Percentiles rank a stretch among this genome's conserved stretches.
These are phyloP conservation scores for Mycena olivaceomarginata DNA, from an alignment of 768 basidiomycete species.

Conservation along the genomic window DNA sequence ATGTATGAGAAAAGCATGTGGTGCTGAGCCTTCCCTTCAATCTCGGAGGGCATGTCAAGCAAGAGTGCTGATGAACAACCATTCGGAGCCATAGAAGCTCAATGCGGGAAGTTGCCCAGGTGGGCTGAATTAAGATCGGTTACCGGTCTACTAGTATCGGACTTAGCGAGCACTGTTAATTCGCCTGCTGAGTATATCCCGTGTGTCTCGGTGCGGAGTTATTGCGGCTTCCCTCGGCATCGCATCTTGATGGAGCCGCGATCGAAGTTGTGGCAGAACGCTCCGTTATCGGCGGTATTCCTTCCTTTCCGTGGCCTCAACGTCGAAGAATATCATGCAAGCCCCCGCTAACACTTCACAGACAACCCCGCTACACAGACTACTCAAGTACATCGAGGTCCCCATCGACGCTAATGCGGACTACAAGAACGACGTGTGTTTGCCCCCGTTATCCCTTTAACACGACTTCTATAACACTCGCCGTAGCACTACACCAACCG, in stretches of 20 bases:
- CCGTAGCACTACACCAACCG: constrained; percentile 46
- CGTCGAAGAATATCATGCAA: constrained; percentile 26
- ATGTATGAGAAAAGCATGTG: too few relatives aligned
- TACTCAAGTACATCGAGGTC: constrained; percentile 40
- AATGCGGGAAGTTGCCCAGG: too few relatives aligned
- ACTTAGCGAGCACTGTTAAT: background rate
- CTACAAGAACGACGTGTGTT: constrained; percentile 40
- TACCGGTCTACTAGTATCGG: constrained; percentile 1
- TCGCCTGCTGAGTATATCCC: constrained; percentile 12
- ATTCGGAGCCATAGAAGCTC: too few relatives aligned
- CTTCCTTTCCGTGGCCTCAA: constrained; percentile 18
- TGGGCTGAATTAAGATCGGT: too few relatives aligned
- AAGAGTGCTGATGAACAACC: too few relatives aligned
- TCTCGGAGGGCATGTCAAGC: too few relatives aligned
- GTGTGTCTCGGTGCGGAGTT: constrained; percentile 17
- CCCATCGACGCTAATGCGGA: constrained; percentile 41
- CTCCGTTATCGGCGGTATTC: constrained; percentile 22
- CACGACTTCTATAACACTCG: constrained; percentile 16
- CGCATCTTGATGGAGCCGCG: constrained; percentile 11
- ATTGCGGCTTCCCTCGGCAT: constrained; percentile 27
- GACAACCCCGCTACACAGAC: constrained; percentile 22
- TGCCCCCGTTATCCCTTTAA: constrained; percentile 16
- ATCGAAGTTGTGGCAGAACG: constrained; percentile 9
- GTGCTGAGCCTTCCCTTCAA: too few relatives aligned
- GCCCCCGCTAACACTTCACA: constrained; percentile 19